Percentiles rank a stretch among this genome's conserved stretches.
Conservation (phyloP, 2,329 filamentous ascomycete species). For the Cytospora leucostoma region DNA sequence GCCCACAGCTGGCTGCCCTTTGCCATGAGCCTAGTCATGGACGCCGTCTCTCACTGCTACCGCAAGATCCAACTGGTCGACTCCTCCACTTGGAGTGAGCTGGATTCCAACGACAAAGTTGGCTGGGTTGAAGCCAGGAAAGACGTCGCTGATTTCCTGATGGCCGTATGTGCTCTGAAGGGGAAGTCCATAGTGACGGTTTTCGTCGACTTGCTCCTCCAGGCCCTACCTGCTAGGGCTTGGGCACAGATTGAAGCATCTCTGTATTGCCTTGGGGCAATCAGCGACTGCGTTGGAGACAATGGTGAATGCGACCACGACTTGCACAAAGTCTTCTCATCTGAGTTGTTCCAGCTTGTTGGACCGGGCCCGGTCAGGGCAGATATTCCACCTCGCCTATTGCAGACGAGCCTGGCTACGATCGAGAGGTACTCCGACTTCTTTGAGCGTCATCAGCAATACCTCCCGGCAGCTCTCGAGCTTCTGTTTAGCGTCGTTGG, state of each 20-base stretch:
- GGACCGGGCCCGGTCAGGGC: slow-evolving; percentile 44
- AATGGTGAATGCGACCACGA: slow-evolving; percentile 58
- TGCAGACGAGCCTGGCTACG: slow-evolving; percentile 68
- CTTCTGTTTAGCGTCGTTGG: slow-evolving; percentile 72
- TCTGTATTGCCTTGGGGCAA: slow-evolving; percentile 63
- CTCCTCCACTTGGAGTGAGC: slow-evolving; percentile 56
- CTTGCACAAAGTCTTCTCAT: slow-evolving; percentile 63
- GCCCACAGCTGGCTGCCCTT: slow-evolving; percentile 57
- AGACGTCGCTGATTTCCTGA: slow-evolving; percentile 77
- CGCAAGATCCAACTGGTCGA: slow-evolving; percentile 70
- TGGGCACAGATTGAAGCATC: slow-evolving; percentile 65
- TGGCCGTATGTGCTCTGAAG: slow-evolving; percentile 67
- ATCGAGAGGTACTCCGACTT: slow-evolving; percentile 76
- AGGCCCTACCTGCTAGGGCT: slow-evolving; percentile 48
- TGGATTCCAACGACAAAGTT: slow-evolving; percentile 69
- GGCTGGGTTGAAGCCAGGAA: slow-evolving; percentile 73
- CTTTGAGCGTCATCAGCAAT: slow-evolving; percentile 69
- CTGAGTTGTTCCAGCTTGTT: slow-evolving; percentile 58
- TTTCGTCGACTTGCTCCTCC: slow-evolving; percentile 58
- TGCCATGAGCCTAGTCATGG: slow-evolving; percentile 61
- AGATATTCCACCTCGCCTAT: slow-evolving; percentile 61
- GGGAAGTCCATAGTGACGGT: slow-evolving; percentile 57
- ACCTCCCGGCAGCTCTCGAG: slow-evolving; percentile 70
- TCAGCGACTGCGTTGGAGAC: slow-evolving; percentile 67
- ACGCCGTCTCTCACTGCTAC: slow-evolving; percentile 67